phyloP scores from a whole-genome alignment of 2,329 filamentous ascomycete genomes.

The Aspergillus amoenus region DNA sequence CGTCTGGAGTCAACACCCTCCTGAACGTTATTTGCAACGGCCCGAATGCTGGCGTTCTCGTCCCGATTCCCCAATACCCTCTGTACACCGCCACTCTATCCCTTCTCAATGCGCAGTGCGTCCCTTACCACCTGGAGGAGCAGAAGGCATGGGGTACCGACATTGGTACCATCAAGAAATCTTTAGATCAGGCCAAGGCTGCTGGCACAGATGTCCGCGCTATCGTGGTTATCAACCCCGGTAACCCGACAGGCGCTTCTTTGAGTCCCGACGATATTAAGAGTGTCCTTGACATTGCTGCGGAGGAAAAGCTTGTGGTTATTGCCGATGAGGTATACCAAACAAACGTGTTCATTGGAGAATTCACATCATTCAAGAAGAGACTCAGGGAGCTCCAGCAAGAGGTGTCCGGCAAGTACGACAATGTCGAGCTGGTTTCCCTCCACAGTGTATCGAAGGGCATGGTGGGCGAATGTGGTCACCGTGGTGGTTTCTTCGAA shows the following conservation, averaged over 20 bases:
- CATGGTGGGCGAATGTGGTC: slow-evolving; percentile 98
- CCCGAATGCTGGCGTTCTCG: slow-evolving; percentile 76
- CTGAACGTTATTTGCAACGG: slow-evolving; percentile 82
- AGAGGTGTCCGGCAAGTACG: slow-evolving; percentile 71
- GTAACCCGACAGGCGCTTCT: slow-evolving; percentile 92
- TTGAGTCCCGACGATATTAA: slow-evolving; percentile 77
- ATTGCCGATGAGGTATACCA: slow-evolving; percentile 99
- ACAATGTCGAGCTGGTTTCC: slow-evolving; percentile 82
- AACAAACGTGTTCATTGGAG: slow-evolving; percentile 93
- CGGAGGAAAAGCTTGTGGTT: slow-evolving; percentile 79
- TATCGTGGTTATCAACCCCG: slow-evolving; percentile 97
- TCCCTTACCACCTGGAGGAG: slow-evolving; percentile 94
- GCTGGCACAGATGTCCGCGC: slow-evolving; percentile 84
- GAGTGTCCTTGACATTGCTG: slow-evolving; percentile 81
- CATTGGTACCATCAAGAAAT: slow-evolving; percentile 69
- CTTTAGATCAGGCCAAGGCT: slow-evolving; percentile 71
- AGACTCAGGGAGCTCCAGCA: slow-evolving; percentile 77
- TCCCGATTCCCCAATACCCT: slow-evolving; percentile 96
- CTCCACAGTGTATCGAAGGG: slow-evolving; percentile 95
- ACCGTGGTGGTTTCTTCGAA: slow-evolving; percentile 97
- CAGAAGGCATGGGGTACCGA: slow-evolving; percentile 83
- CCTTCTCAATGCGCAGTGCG: slow-evolving; percentile 78
- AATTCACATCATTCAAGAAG: slow-evolving; percentile 95
- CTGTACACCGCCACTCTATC: slow-evolving; percentile 93
- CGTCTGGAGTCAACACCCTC: slow-evolving; percentile 90